Base-by-base conservation (phyloP, 176 grass and related monocot genomes). In the Musa schizocarpa region DNA sequence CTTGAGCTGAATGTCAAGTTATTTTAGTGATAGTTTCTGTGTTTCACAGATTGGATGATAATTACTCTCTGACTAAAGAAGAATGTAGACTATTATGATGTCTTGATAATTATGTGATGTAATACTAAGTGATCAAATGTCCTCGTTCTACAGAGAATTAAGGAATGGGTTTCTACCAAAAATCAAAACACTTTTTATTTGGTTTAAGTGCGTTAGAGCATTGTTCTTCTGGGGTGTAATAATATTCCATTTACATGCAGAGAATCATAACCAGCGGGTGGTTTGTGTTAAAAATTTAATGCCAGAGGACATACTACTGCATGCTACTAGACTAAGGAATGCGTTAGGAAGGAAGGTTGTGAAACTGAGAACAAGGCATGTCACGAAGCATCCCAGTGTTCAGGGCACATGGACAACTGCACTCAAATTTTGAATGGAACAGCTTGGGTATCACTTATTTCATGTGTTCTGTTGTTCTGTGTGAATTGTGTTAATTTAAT, bases 321-420 rank as follows among this genome's bases (percentile, higher is more conserved):
- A 97, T 69, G 86, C 94, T 14, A 97, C 80, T n/a, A 84, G 88
- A 82, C 74, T 97, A 26, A 88, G 88, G 77, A 90, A 92, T 74
- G 82, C 94, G 16, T 67, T 93, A 58, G 94, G 94, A 13, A 85
- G 94, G 76, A 90, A 97, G 77, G 94, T 91, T 8, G 82, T 97
- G 67, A 97, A 93, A 78, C 85, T 97, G 71, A 85, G 87, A 81
- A 90, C 90, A 16, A 84, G 94, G 9, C 90, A 93, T 23, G 90
- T 91, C 4, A 93, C 88, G 0, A 97, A 90, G 34, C 88, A 80
- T 11, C 94, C 88, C 1, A 91, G 88, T 13, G 88, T 90, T 72
- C 94, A 93, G 72, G 94, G 94, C 20, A 93, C 88, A 43, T 93
- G 90, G 94, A 89, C 83, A 24, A 93, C 94, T 0, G 94, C 74